Evolutionary conservation across 1,139 yeast species (phyloP), one percentile per base, ranked within the genome.

Genomic region (Hyphopichia fennica): DNA sequence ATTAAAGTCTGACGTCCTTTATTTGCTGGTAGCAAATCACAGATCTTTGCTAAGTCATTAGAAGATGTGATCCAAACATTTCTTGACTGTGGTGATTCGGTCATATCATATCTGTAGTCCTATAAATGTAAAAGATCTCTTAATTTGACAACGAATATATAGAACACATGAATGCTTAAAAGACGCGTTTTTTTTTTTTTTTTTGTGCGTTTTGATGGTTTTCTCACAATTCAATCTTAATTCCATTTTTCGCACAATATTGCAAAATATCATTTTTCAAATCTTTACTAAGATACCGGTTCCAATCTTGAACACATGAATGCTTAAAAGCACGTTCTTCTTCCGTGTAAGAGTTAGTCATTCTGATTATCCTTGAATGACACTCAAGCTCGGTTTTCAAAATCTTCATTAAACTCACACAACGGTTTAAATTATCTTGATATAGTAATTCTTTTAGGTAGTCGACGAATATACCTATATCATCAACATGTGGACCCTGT

Each of bases 401-500:
- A 17, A 41, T 39, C 1, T 51, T 46, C 3, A 67, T 41, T 34
- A 72, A 45, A 18, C 55, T 47, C 10, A 59, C 17, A 32, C 65
- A 52, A 27, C 67, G 46, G n/a, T 50, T 46, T 2, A 59, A 34
- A 31, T 57, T 53, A 11, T 52, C 51, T 31, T 52, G 55, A 1
- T 44, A 37, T 18, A 61, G 42, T 32, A 69, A 47, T 14, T 43
- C 46, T 16, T 43, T 37, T 9, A 71, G 38, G 47, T 65, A 69
- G 0, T 45, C 46, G 1, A 47, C 55, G 44, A 81, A 77, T 11
- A 71, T 51, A 1, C 51, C 49, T 3, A 81, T 61, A 52, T 85
- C 93, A 29, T 76, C 84, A 3, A 51, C 53, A 52, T 81, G 84
- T 0, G 91, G 90, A 0, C 87, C 86, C 25, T 63, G 64, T 25